Percentiles rank a stretch among this genome's conserved stretches.
phyloP scores from a whole-genome alignment of 2,329 filamentous ascomycete genomes.

The Trichophyton rubrum region DNA sequence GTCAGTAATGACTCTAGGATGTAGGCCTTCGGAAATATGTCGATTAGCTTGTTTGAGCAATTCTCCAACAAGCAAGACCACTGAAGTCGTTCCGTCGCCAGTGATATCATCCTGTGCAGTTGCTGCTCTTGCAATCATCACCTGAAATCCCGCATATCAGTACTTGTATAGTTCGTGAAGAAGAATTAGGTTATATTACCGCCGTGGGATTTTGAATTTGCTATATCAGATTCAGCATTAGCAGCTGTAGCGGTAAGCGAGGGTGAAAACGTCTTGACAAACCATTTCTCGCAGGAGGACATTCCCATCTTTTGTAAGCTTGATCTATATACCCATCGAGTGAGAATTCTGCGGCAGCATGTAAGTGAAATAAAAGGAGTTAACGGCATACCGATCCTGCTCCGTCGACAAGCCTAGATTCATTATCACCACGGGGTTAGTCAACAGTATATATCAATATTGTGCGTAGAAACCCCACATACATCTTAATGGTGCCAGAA shows the following conservation, averaged over 20 bases:
- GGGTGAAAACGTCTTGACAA: conserved; percentile 15
- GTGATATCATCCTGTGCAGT: conserved; percentile 98
- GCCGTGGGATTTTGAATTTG: conserved; percentile 99
- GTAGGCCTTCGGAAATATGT: conserved; percentile 91
- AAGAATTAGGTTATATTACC: conserved; percentile 37
- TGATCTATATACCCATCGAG: conserved; percentile 51
- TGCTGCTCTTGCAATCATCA: conserved; percentile 66
- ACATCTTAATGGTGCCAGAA: conserved; percentile 94
- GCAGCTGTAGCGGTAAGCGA: background rate
- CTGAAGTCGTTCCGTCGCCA: conserved; percentile 93
- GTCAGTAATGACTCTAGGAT: conserved; percentile 92
- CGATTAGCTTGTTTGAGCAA: conserved; percentile 94
- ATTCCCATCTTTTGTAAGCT: conserved; percentile 97
- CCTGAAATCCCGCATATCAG: conserved; percentile 22
- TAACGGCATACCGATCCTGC: conserved; percentile 41
- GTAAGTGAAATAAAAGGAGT: background rate
- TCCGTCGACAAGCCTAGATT: conserved; percentile 47
- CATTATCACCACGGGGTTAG: conserved; percentile 18
- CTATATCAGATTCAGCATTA: conserved; percentile 19
- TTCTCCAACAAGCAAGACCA: conserved; percentile 89
- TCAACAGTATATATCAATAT: conserved; percentile 18
- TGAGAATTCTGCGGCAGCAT: background rate
- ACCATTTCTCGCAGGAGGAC: conserved; percentile 60
- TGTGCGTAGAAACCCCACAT: conserved; percentile 17
- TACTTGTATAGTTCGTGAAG: conserved; percentile 6